Percentiles rank a stretch among this genome's conserved stretches.
Evolutionary conservation across 2,329 filamentous ascomycete species (phyloP).

Genomic region (Lecanicillium sp.): DNA sequence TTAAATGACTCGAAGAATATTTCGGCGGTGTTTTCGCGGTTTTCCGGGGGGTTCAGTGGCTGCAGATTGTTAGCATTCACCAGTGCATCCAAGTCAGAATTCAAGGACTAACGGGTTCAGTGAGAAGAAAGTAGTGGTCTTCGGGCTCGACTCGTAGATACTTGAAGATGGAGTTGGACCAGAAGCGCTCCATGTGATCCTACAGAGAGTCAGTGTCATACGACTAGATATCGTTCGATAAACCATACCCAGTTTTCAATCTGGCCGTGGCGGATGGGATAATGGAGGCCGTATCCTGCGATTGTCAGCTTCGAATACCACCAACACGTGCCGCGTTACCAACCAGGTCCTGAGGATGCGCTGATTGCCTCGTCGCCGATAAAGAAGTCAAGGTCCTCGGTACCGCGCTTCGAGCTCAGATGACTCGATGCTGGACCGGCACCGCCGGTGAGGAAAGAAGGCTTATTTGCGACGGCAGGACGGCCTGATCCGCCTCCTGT

Average conservation of each 20-base stretch:
- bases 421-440: slow-evolving; percentile 69
- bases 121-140: slow-evolving; percentile 97
- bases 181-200: slow-evolving; percentile 99
- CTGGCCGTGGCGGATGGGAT: slow-evolving; percentile 95
- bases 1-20: slow-evolving; percentile 99
- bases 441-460: slow-evolving; percentile 86
- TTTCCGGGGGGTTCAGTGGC: slow-evolving; percentile 96
- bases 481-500: slow-evolving; percentile 77
- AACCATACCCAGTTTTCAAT: slow-evolving; percentile 89
- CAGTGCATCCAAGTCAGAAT: slow-evolving; percentile 1
- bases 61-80: slow-evolving; percentile 30
- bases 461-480: slow-evolving; percentile 87
- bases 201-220: slow-evolving; percentile 30
- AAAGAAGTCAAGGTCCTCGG: slow-evolving; percentile 96
- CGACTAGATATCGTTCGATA: not conserved
- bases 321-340: slow-evolving; percentile 13
- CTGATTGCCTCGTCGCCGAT: slow-evolving; percentile 93
- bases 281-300: slow-evolving; percentile 86
- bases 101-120: slow-evolving; percentile 67
- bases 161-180: slow-evolving; percentile 99
- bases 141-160: slow-evolving; percentile 96
- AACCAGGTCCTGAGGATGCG: slow-evolving; percentile 75
- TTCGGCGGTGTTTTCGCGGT: slow-evolving; percentile 97
- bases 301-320: slow-evolving; percentile 14
- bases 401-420: slow-evolving; percentile 85